These are phyloP conservation scores for Fennellomyces sp. DNA, from an alignment of 371 early-diverging fungal species.

Conservation along the genomic window DNA sequence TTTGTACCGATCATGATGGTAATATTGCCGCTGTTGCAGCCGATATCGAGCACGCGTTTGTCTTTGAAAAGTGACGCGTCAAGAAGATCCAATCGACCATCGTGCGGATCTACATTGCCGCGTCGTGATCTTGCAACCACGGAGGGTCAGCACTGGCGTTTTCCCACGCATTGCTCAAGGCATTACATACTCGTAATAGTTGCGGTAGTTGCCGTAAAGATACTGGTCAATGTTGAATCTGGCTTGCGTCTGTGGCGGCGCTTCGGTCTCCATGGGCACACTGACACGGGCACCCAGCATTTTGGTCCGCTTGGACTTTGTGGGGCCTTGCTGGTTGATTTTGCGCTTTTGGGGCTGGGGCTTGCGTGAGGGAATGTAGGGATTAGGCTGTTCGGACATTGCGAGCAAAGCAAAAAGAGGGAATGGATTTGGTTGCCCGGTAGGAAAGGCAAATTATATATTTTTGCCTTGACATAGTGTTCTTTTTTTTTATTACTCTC, in stretches of 20 bases:
- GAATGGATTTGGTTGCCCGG: no score
- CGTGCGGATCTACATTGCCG: slow-evolving; percentile 24
- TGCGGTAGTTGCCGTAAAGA: slow-evolving; percentile 23
- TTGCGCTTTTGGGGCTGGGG: no score
- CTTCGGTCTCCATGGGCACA: no score
- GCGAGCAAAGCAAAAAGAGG: no score
- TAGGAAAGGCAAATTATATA: no score
- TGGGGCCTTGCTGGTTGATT: no score
- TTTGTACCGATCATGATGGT: slow-evolving; percentile 62
- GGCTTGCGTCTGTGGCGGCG: background rate
- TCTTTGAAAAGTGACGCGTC: slow-evolving; percentile 53
- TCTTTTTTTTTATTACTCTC: background rate
- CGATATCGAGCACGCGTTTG: slow-evolving; percentile 79
- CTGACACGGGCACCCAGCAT: background rate
- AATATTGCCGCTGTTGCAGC: slow-evolving; percentile 83
- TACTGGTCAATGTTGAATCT: background rate
- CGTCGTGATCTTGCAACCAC: background rate
- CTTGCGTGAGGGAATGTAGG: no score
- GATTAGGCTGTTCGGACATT: no score
- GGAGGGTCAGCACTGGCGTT: background rate
- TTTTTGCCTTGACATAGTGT: background rate
- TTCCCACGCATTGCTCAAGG: background rate
- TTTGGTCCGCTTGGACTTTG: no score
- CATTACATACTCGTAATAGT: slow-evolving; percentile 25
- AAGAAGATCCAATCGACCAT: slow-evolving; percentile 67